Conservation (phyloP, 2,329 filamentous ascomycete genomes). For the Arthrobotrys conoides region DNA sequence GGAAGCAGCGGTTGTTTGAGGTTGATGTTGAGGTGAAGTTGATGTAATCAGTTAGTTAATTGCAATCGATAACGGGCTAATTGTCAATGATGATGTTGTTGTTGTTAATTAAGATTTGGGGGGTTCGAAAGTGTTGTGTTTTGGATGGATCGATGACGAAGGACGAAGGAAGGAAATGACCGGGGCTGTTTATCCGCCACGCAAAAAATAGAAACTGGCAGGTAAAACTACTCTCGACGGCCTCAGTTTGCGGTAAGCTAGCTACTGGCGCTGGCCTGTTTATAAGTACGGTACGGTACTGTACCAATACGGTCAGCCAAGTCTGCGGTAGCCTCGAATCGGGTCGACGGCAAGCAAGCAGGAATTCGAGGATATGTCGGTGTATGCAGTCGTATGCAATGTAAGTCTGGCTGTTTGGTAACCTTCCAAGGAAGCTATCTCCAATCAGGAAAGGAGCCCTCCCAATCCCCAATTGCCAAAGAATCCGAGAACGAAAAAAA, state of each 20-base stretch:
- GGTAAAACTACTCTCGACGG: slow-evolving; percentile 32
- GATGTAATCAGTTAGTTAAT: not conserved
- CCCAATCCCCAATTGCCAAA: not conserved
- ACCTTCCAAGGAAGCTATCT: not conserved
- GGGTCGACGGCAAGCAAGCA: slow-evolving; percentile 30
- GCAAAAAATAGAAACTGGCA: slow-evolving; percentile 56
- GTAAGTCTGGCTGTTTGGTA: not conserved
- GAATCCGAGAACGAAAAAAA: not conserved
- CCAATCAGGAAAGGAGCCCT: slow-evolving; percentile 19
- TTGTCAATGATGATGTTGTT: not conserved
- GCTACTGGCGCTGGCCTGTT: slow-evolving; percentile 11
- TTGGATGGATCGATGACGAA: slow-evolving; percentile 44
- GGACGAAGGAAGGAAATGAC: no score
- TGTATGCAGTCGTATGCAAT: slow-evolving; percentile 1
- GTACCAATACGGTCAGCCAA: not conserved
- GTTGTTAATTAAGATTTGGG: not conserved
- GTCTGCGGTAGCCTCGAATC: not conserved
- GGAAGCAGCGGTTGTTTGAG: slow-evolving; percentile 40
- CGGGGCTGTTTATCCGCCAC: slow-evolving; percentile 56
- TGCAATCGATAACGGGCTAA: no score
- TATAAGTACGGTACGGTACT: not conserved
- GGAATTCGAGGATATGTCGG: not conserved
- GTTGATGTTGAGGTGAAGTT: slow-evolving; percentile 20
- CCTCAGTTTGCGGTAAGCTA: slow-evolving; percentile 18
- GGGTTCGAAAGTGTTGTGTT: slow-evolving; percentile 51